Conservation (phyloP, 495 filamentous ascomycete genomes). For the Tuber umbilicatum region DNA sequence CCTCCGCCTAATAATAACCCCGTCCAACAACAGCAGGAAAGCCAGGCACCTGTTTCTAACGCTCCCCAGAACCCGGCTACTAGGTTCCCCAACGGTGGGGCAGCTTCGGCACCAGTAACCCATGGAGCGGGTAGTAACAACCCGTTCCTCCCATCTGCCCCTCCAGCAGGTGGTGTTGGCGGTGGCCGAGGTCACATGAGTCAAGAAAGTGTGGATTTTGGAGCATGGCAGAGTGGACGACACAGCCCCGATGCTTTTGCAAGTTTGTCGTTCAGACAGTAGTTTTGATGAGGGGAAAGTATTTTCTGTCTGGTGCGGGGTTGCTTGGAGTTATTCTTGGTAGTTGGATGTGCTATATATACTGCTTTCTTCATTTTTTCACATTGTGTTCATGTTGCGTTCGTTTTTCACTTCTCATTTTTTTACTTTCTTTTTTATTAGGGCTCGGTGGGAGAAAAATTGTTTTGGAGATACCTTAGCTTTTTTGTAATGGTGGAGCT, state of each 20-base stretch:
- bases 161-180: constrained; percentile 18
- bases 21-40: constrained; percentile 38
- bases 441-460: constrained; percentile 3
- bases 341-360: constrained; percentile 3
- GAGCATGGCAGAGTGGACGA: constrained; percentile 62
- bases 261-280: constrained; percentile 59
- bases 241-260: constrained; percentile 97
- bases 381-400: not conserved
- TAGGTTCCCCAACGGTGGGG: not conserved
- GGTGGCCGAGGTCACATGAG: constrained; percentile 58
- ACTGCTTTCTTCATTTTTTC: not conserved
- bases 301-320: constrained; percentile 5
- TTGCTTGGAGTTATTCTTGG: constrained; percentile 3
- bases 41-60: constrained; percentile 2
- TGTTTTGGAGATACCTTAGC: constrained; percentile 4
- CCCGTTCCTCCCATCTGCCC: constrained; percentile 41
- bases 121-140: constrained; percentile 41
- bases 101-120: not conserved
- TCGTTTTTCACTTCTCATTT: not conserved
- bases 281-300: constrained; percentile 11
- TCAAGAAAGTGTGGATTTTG: constrained; percentile 83
- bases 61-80: not conserved
- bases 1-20: constrained; percentile 47
- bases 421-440: not conserved
- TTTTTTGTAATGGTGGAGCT: not conserved